Evolutionary conservation across 768 basidiomycete species (phyloP).

Genomic region (Russula virescens): DNA sequence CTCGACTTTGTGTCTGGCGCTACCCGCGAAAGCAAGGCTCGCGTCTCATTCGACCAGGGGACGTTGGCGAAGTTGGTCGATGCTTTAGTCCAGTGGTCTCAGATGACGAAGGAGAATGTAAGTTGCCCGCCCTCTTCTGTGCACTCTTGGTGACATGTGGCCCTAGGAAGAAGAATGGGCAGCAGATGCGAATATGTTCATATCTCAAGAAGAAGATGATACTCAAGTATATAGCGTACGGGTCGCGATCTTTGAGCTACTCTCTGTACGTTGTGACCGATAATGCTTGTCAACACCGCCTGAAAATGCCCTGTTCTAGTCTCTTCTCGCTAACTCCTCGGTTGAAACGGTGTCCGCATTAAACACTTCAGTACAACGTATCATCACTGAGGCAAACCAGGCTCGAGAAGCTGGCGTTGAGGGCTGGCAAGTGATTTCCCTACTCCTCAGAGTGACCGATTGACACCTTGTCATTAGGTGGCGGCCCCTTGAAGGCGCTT

Average conservation of each 20-base stretch:
- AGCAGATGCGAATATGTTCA: conserved; percentile 83
- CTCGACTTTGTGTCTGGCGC: conserved; percentile 73
- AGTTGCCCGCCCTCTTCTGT: conserved; percentile 26
- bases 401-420: conserved; percentile 47
- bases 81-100: conserved; percentile 61
- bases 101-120: conserved; percentile 90
- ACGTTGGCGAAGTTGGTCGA: conserved; percentile 49
- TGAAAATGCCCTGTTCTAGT: conserved; percentile 33
- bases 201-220: conserved; percentile 93
- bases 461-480: conserved; percentile 51
- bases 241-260: conserved; percentile 77
- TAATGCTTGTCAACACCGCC: background rate
- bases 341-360: conserved; percentile 47
- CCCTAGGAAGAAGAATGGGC: conserved; percentile 86
- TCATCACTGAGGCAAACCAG: conserved; percentile 53
- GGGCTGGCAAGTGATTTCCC: conserved; percentile 52
- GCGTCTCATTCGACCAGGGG: conserved; percentile 51
- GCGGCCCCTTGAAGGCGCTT: conserved; percentile 81
- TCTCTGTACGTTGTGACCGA: conserved; percentile 48
- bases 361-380: conserved; percentile 46
- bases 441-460: background rate
- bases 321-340: conserved; percentile 51
- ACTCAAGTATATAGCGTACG: conserved; percentile 76
- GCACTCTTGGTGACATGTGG: conserved; percentile 2
- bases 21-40: conserved; percentile 57